A percentile compares a stretch with the other conserved stretches of the same genome.
phyloP scores from a whole-genome alignment of 176 grass and related monocot genomes.

The Poa annua region DNA sequence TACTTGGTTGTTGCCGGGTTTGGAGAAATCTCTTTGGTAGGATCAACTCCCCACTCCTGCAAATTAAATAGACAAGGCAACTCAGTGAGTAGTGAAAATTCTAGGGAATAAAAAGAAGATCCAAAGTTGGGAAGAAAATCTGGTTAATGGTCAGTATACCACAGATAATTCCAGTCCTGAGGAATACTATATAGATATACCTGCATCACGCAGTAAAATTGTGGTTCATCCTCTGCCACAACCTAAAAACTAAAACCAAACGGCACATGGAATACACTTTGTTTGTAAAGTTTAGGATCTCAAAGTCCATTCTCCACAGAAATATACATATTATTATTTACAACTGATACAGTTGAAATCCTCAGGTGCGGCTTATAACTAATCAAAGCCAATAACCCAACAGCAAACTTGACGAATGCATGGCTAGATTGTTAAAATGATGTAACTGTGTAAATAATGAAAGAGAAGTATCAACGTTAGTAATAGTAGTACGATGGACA shows the following conservation, averaged over 20 bases:
- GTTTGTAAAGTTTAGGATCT: slow-evolving; percentile 12
- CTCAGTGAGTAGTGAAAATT: slow-evolving; percentile 6
- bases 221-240: slow-evolving; percentile 17
- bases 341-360: slow-evolving; percentile 1
- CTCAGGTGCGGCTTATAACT: slow-evolving; percentile 29
- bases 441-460: background rate
- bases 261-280: background rate
- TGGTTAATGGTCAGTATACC: background rate
- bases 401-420: background rate
- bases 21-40: slow-evolving; percentile 67
- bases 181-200: slow-evolving; percentile 24
- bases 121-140: slow-evolving; percentile 18
- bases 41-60: slow-evolving; percentile 91
- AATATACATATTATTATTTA: background rate
- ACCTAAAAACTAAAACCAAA: background rate
- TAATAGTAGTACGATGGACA: slow-evolving; percentile 18
- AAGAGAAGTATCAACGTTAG: background rate
- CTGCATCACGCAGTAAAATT: background rate
- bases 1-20: slow-evolving; percentile 78
- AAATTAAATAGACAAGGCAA: slow-evolving; percentile 43
- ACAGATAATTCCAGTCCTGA: background rate
- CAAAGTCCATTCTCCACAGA: background rate
- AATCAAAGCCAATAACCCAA: slow-evolving; percentile 1
- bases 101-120: slow-evolving; percentile 11
- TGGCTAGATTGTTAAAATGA: slow-evolving; percentile 9